phyloP scores from a whole-genome alignment of 1,139 yeast genomes.

The Diutina pseudorugosa region DNA sequence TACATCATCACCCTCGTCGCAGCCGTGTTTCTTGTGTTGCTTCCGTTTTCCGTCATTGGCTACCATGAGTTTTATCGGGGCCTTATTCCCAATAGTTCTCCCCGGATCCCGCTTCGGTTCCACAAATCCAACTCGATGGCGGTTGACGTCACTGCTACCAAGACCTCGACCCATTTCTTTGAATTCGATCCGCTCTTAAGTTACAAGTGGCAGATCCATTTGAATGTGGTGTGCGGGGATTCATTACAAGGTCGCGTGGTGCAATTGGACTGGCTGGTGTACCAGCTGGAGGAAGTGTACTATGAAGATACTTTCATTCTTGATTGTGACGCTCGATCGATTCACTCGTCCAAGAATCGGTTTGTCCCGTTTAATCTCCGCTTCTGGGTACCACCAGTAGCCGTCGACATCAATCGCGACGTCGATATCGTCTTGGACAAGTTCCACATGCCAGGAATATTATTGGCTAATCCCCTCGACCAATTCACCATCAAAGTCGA shows the following conservation, averaged over 20 bases:
- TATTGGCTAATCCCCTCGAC: neutral
- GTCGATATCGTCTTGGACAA: constrained; percentile 7
- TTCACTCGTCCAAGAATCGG: constrained; percentile 19
- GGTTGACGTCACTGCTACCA: constrained; percentile 8
- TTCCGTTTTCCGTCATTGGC: constrained; percentile 26
- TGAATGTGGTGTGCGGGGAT: neutral
- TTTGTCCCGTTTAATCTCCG: constrained; percentile 25
- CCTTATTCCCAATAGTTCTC: constrained; percentile 17
- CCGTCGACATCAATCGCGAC: constrained; percentile 12
- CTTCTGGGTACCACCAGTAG: constrained; percentile 26
- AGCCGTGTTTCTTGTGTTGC: constrained; percentile 13
- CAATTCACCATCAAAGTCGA: constrained; percentile 4
- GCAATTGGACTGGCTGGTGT: constrained; percentile 1
- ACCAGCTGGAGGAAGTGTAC: neutral
- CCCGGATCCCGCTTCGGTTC: constrained; percentile 13
- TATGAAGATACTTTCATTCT: constrained; percentile 8
- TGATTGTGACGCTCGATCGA: constrained; percentile 20
- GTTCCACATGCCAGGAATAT: neutral
- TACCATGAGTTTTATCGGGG: constrained; percentile 24
- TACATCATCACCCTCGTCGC: constrained; percentile 7
- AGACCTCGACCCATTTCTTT: constrained; percentile 5
- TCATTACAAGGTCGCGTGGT: neutral
- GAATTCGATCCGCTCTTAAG: constrained; percentile 8
- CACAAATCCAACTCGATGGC: constrained; percentile 10
- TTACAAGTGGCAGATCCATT: neutral